Conservation (phyloP, 2,329 filamentous ascomycete species). For the Talaromyces atroroseus region DNA sequence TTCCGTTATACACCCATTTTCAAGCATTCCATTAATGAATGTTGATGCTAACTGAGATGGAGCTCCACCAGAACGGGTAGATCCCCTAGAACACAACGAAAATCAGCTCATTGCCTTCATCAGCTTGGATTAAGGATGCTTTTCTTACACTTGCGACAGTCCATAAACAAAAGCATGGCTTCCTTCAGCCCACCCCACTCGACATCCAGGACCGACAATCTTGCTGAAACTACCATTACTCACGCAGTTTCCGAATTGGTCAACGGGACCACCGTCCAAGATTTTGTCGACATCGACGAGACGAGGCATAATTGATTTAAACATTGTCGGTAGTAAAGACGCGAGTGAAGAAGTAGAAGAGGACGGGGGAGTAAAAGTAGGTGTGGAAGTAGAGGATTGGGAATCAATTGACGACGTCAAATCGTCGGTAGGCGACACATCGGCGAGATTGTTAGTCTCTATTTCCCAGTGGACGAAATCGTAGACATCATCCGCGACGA, state of each 20-base stretch:
- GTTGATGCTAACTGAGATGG: neutral
- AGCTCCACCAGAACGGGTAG: slow-evolving; percentile 1
- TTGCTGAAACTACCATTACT: slow-evolving; percentile 87
- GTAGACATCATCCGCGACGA: slow-evolving; percentile 84
- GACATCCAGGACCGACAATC: slow-evolving; percentile 68
- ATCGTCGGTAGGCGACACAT: neutral
- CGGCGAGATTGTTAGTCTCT: slow-evolving; percentile 28
- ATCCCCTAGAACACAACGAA: neutral
- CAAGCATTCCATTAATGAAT: slow-evolving; percentile 2
- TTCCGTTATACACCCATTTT: neutral
- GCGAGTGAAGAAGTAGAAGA: neutral
- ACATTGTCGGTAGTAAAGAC: neutral
- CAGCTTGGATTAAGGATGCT: neutral
- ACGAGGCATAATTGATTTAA: slow-evolving; percentile 52
- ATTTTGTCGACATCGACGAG: slow-evolving; percentile 68
- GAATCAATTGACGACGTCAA: neutral
- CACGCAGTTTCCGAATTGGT: slow-evolving; percentile 67
- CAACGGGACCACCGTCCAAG: slow-evolving; percentile 52
- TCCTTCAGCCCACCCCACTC: slow-evolving; percentile 63
- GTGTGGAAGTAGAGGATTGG: neutral
- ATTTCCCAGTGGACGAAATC: slow-evolving; percentile 71
- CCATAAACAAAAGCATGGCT: neutral
- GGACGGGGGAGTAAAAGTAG: neutral
- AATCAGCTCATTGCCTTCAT: neutral
- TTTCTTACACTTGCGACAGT: neutral